Conservation (phyloP, 202 grass and related monocot species). For the Alloteropsis angusta region DNA sequence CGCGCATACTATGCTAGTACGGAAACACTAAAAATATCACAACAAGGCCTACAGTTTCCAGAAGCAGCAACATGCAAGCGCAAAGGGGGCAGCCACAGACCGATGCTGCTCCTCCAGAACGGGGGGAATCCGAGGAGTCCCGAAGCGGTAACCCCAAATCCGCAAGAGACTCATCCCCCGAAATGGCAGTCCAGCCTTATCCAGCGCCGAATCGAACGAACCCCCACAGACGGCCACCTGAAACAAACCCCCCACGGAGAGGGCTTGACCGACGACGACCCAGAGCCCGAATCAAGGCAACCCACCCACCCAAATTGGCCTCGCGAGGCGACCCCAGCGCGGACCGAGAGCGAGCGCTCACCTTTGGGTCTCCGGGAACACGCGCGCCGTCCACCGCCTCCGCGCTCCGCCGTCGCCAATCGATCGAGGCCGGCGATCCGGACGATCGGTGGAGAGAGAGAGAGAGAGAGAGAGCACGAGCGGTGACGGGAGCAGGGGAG, state of each 20-base stretch:
- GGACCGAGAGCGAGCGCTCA: background rate
- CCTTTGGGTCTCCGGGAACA: background rate
- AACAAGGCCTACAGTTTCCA: background rate
- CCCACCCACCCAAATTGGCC: background rate
- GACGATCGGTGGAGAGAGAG: background rate
- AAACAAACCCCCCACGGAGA: background rate
- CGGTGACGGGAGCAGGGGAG: background rate
- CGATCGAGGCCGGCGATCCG: conserved; percentile 1
- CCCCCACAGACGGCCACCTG: background rate
- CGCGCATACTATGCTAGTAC: background rate
- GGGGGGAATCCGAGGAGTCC: background rate
- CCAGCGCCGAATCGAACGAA: conserved; percentile 10
- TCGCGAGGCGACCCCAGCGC: background rate
- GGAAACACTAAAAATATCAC: background rate
- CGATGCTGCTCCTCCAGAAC: background rate
- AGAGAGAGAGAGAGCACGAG: too few species aligned
- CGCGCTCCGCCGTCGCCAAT: background rate
- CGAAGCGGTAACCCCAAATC: background rate
- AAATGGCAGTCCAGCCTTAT: background rate
- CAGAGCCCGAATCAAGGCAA: background rate
- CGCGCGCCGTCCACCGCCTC: background rate
- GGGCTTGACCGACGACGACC: background rate
- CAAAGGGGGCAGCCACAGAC: background rate
- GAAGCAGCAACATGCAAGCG: background rate
- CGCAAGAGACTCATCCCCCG: background rate